Conservation (phyloP, 179 eudicot species). For the Pouteria campechiana region DNA sequence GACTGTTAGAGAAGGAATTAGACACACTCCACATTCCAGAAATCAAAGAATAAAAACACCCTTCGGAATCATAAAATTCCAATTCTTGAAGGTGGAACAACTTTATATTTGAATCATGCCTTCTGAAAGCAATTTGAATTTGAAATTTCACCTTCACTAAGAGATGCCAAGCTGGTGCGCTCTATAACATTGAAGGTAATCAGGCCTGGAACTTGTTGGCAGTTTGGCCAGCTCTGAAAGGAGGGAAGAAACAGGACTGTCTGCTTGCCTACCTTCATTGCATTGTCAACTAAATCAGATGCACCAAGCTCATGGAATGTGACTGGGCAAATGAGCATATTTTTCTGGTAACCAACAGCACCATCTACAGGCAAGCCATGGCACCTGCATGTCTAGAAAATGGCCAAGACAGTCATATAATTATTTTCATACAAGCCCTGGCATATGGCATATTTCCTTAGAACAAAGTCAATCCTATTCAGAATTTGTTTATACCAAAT, state of each 20-base stretch:
- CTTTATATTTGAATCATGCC: too few relatives aligned
- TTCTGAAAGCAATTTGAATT: background rate
- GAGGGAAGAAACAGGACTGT: constrained; percentile 41
- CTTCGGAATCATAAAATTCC: too few relatives aligned
- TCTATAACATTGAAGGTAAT: constrained; percentile 48
- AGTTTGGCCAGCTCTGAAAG: constrained; percentile 28
- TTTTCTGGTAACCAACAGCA: constrained; percentile 6
- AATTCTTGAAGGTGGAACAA: too few relatives aligned
- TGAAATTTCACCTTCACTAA: constrained; percentile 56
- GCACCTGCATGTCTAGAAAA: constrained; percentile 51
- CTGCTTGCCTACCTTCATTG: constrained; percentile 43
- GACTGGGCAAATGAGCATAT: constrained; percentile 20
- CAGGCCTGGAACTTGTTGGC: constrained; percentile 28
- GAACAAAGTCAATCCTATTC: too few relatives aligned
- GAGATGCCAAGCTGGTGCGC: constrained; percentile 57
- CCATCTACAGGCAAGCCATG: constrained; percentile 30
- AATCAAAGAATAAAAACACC: too few relatives aligned
- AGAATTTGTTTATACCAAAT: too few relatives aligned
- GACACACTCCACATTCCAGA: too few relatives aligned
- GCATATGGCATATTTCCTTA: too few relatives aligned
- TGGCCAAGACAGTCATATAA: too few relatives aligned
- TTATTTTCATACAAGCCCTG: too few relatives aligned
- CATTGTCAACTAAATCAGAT: constrained; percentile 21
- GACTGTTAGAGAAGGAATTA: too few relatives aligned
- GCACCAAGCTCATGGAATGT: constrained; percentile 21